Percentiles rank a stretch among this genome's conserved stretches.
phyloP scores from a whole-genome alignment of 345 rosid species.

The Eucalyptus fibrosa region DNA sequence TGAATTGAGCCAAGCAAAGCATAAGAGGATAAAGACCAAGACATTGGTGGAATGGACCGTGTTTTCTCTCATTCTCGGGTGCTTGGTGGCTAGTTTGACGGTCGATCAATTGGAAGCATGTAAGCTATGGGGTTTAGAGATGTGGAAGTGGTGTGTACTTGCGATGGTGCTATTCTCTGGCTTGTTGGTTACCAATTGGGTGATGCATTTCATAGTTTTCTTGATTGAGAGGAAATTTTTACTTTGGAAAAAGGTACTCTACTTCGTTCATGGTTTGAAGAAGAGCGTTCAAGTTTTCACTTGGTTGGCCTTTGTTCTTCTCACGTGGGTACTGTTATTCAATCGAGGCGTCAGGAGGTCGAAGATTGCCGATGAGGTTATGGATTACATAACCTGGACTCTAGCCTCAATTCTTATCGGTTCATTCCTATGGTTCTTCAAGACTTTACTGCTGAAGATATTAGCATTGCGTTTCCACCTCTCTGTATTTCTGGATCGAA shows the following conservation, averaged over 20 bases:
- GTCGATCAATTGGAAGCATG: constrained; percentile 8
- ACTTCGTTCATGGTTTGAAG: constrained; percentile 27
- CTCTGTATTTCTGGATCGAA: too few relatives aligned
- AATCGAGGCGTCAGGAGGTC: constrained; percentile 6
- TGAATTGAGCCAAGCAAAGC: constrained; percentile 24
- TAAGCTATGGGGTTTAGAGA: constrained; percentile 39
- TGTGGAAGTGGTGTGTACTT: constrained; percentile 85
- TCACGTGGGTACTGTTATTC: constrained; percentile 55
- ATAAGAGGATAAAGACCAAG: constrained; percentile 8
- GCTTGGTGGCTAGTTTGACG: constrained; percentile 53
- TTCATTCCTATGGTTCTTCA: too few relatives aligned
- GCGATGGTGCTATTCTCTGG: constrained; percentile 67
- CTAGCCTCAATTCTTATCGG: too few relatives aligned
- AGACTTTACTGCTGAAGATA: too few relatives aligned
- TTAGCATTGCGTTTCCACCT: too few relatives aligned
- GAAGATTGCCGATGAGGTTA: too few relatives aligned
- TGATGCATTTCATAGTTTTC: constrained; percentile 66
- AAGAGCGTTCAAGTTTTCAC: constrained; percentile 69
- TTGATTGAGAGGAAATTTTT: constrained; percentile 69
- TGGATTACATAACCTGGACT: too few relatives aligned
- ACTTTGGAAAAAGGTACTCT: constrained; percentile 60
- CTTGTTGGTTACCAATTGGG: constrained; percentile 52
- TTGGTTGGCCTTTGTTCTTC: constrained; percentile 56
- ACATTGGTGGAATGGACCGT: constrained; percentile 32
- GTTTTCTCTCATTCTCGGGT: constrained; percentile 15